A percentile compares a stretch with the other conserved stretches of the same genome.
Evolutionary conservation across 495 filamentous ascomycete species (phyloP).

Genomic region (Penicillium pulvis): DNA sequence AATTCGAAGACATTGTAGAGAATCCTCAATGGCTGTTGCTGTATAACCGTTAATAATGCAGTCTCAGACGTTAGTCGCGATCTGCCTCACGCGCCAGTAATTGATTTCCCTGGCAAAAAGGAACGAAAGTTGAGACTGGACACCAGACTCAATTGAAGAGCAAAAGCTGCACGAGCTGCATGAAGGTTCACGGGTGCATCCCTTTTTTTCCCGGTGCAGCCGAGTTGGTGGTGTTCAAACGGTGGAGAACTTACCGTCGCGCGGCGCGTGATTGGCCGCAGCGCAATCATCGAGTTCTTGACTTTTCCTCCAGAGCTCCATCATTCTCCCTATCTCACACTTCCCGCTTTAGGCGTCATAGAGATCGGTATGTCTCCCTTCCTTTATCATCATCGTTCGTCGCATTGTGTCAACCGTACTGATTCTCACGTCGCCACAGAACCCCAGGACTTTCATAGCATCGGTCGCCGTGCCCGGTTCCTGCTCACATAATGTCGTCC

Average conservation of each 20-base stretch:
- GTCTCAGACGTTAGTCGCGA: slow-evolving; percentile 3
- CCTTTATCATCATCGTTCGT: neutral
- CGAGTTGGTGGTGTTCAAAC: slow-evolving; percentile 8
- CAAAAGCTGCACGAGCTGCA: neutral
- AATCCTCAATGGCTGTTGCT: neutral
- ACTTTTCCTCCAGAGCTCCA: slow-evolving; percentile 42
- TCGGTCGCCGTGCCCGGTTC: slow-evolving; percentile 26
- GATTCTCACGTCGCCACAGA: slow-evolving; percentile 3
- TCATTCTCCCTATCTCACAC: slow-evolving; percentile 37
- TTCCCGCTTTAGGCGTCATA: slow-evolving; percentile 26
- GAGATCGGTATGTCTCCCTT: slow-evolving; percentile 24
- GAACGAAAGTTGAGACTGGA: neutral
- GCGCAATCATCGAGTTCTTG: slow-evolving; percentile 27
- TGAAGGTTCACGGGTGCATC: neutral
- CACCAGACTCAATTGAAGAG: neutral
- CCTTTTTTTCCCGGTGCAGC: slow-evolving; percentile 10
- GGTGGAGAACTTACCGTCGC: slow-evolving; percentile 31
- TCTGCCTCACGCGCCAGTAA: neutral
- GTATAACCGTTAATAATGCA: neutral
- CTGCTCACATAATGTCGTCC: slow-evolving; percentile 46
- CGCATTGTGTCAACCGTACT: slow-evolving; percentile 11
- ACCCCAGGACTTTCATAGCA: slow-evolving; percentile 25
- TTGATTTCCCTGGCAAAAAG: neutral
- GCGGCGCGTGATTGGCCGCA: slow-evolving; percentile 42
- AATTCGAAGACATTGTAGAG: neutral